Conservation (phyloP, 1,284 basidiomycete genomes). For the Cryptococcus neoformans region DNA sequence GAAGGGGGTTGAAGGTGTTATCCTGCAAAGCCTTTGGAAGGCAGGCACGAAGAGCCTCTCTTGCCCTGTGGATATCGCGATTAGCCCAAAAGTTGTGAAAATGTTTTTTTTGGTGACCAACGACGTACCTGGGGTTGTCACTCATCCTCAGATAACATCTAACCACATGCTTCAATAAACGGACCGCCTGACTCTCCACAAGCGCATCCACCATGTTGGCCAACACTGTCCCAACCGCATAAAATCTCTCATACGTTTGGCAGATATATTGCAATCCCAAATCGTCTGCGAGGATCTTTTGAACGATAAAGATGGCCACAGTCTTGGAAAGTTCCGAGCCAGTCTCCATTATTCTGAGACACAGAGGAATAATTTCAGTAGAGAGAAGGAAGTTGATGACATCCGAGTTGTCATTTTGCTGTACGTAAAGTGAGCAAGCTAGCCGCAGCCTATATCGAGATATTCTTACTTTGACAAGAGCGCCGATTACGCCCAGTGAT, state of each 20-base stretch:
- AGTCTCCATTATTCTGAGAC: constrained; percentile 99
- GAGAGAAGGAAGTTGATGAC: constrained; percentile 99
- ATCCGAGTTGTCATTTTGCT: constrained; percentile 98
- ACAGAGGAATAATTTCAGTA: constrained; percentile 99
- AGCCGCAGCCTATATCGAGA: no score
- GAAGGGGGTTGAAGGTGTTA: constrained; percentile 83
- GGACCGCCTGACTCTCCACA: constrained; percentile 95
- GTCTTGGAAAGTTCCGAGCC: constrained; percentile 99
- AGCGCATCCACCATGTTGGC: constrained; percentile 98
- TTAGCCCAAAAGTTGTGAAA: background rate
- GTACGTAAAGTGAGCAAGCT: background rate
- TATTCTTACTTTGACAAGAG: constrained; percentile 74
- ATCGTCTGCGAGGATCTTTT: constrained; percentile 98
- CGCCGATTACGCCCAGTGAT: constrained; percentile 96
- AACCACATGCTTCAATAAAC: constrained; percentile 96
- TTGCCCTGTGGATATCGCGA: constrained; percentile 59
- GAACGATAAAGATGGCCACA: constrained; percentile 99
- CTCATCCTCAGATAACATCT: constrained; percentile 94
- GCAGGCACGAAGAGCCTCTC: constrained; percentile 93
- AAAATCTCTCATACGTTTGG: constrained; percentile 99
- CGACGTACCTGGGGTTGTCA: constrained; percentile 82
- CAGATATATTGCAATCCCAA: constrained; percentile 98
- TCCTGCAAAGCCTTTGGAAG: constrained; percentile 96
- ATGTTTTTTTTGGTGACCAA: background rate
- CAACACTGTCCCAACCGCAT: constrained; percentile 96